A percentile compares a stretch with the other conserved stretches of the same genome.
phyloP scores from a whole-genome alignment of 2,329 filamentous ascomycete genomes.

The Colletotrichum chrysophilum region DNA sequence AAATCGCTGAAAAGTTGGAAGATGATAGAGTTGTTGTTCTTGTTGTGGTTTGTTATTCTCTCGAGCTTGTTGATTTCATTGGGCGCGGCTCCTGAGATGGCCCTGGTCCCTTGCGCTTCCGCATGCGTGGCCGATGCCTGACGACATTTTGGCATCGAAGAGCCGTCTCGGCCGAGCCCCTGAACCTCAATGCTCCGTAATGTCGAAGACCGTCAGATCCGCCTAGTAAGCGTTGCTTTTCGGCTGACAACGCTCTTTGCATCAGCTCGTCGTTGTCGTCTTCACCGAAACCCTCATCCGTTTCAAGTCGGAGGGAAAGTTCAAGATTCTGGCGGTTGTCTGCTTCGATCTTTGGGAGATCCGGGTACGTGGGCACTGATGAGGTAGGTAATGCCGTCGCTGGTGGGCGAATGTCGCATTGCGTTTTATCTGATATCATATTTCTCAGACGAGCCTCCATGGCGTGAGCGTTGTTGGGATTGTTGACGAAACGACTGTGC shows the following conservation, averaged over 20 bases:
- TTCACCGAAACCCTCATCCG: constrained; percentile 17
- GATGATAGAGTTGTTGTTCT: not conserved
- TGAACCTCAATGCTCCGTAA: constrained; percentile 4
- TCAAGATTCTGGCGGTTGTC: not conserved
- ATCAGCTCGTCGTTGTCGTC: not conserved
- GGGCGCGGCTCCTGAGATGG: not conserved
- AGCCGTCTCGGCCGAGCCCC: constrained; percentile 14
- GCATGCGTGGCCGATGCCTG: constrained; percentile 18
- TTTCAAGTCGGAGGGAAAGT: not conserved
- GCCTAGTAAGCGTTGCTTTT: not conserved
- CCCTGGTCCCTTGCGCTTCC: constrained; percentile 6
- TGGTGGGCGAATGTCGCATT: not conserved
- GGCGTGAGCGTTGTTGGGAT: constrained; percentile 2
- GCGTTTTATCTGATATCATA: constrained; percentile 5
- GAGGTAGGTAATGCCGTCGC: not conserved
- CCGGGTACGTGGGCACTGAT: not conserved
- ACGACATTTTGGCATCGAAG: constrained; percentile 15
- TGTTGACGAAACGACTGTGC: constrained; percentile 10
- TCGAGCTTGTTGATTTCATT: not conserved
- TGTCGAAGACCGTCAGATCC: not conserved
- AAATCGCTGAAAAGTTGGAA: not conserved
- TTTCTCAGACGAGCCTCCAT: constrained; percentile 8
- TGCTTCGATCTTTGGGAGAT: not conserved
- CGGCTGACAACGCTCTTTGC: not conserved
- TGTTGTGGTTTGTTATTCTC: not conserved